phyloP scores from a whole-genome alignment of 1,284 basidiomycete genomes.

The Ustilago bromivora region DNA sequence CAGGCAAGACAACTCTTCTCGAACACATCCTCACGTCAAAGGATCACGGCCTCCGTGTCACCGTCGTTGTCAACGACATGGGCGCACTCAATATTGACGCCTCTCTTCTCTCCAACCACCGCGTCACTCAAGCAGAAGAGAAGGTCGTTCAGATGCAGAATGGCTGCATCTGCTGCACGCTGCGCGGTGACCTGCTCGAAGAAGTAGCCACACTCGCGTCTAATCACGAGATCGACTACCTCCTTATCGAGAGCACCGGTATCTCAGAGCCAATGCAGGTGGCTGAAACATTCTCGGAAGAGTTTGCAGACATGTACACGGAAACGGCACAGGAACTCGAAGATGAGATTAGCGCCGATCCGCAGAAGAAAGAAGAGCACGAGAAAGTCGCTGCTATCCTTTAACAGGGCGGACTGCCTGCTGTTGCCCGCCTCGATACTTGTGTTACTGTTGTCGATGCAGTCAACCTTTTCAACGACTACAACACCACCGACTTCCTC shows the following conservation, averaged over 20 bases:
- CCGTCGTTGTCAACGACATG: slow-evolving; percentile 73
- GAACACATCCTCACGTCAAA: slow-evolving; percentile 71
- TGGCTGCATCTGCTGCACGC: slow-evolving; percentile 73
- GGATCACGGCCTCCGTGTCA: slow-evolving; percentile 71
- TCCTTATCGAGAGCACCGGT: slow-evolving; percentile 72
- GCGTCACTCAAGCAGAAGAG: slow-evolving; percentile 71
- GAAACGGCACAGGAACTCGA: slow-evolving; percentile 65
- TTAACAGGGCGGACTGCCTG: slow-evolving; percentile 70
- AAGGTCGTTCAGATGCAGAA: slow-evolving; percentile 72
- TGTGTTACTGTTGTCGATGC: slow-evolving; percentile 60
- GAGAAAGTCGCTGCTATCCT: slow-evolving; percentile 70
- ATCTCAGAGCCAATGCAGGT: slow-evolving; percentile 72
- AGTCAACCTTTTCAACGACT: slow-evolving; percentile 70
- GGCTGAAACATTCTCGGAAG: slow-evolving; percentile 70
- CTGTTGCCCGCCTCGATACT: slow-evolving; percentile 67
- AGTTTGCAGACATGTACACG: slow-evolving; percentile 68
- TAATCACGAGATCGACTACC: slow-evolving; percentile 70
- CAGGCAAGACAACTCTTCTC: slow-evolving; percentile 72
- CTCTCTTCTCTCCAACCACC: slow-evolving; percentile 70
- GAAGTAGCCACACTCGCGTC: slow-evolving; percentile 71
- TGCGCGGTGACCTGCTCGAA: slow-evolving; percentile 72
- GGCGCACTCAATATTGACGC: slow-evolving; percentile 71
- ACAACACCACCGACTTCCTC: slow-evolving; percentile 72
- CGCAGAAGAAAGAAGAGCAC: slow-evolving; percentile 56
- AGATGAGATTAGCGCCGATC: slow-evolving; percentile 46